Conservation (phyloP, 345 rosid genomes). For the Anastatica hierochuntica region DNA sequence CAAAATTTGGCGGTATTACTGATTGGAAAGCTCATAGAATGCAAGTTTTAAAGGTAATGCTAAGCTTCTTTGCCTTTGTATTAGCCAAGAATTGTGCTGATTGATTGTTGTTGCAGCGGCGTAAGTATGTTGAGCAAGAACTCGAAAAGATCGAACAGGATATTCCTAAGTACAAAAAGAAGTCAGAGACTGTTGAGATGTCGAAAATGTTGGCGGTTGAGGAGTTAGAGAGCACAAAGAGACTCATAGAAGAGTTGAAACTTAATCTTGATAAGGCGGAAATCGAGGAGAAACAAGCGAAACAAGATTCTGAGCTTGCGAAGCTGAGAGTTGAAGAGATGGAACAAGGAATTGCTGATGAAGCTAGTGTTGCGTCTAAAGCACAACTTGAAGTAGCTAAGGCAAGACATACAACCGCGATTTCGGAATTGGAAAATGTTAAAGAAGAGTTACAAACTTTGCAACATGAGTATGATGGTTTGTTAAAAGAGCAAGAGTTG, state of each 20-base stretch:
- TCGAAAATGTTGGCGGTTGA: constrained; percentile 44
- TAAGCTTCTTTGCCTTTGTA: not conserved
- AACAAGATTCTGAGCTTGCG: constrained; percentile 85
- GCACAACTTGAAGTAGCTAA: constrained; percentile 91
- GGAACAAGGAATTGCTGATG: constrained; percentile 89
- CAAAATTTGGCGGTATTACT: constrained; percentile 89
- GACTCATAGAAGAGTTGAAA: constrained; percentile 74
- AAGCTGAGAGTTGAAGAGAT: constrained; percentile 84
- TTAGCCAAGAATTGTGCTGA: constrained; percentile 4
- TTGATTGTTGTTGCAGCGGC: constrained; percentile 34
- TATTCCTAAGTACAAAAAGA: constrained; percentile 55
- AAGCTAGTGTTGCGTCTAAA: constrained; percentile 85
- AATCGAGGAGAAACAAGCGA: constrained; percentile 86
- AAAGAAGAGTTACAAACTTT: constrained; percentile 56
- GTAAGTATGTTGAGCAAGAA: constrained; percentile 64
- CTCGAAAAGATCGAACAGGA: constrained; percentile 56
- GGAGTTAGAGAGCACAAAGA: constrained; percentile 75
- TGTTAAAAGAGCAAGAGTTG: constrained; percentile 47
- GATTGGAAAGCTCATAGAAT: constrained; percentile 94
- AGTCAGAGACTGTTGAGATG: constrained; percentile 52
- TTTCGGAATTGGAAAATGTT: constrained; percentile 61
- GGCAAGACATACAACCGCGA: constrained; percentile 64
- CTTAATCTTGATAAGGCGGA: constrained; percentile 82
- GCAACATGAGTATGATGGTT: constrained; percentile 39
- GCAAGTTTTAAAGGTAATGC: constrained; percentile 64